Base-by-base conservation (phyloP, 192 early-diverging fungal genomes). In the Coemansia sp. region DNA sequence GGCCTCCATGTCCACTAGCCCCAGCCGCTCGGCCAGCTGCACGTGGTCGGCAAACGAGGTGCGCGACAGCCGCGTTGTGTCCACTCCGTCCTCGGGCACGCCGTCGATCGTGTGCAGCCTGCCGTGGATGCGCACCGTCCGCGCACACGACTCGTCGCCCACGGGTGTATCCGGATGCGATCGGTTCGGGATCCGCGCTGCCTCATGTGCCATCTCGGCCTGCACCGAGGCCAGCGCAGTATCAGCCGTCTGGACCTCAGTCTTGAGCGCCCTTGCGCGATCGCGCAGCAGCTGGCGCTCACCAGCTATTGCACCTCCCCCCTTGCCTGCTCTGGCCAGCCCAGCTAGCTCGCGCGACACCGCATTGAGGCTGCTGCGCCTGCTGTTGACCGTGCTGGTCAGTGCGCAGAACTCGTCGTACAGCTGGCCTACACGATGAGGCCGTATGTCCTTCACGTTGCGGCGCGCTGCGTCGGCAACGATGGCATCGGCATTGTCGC, bases 1-100 rank as follows among this genome's bases (percentile, higher is more conserved):
- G 22, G 91, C 84, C 40, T 91, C 85, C 65, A 94, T 88, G 68
- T 97, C 91, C 8, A 91, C 77, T 52, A 95, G 71, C 27, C 88
- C 91, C 64, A 90, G 81, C 4, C 68, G 25, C 45, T 72, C 62
- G n/a, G 84, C 83, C 37, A 97, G 56, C 5, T 87, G 75, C 14
- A 92, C 69, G 76, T 97, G 95, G 62, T 91, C 87, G 50, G 59
- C 61, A 25, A 88, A 65, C 36, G 68, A 58, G 2, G 29, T 57
- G 14, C 65, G 52, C 5, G 71, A 72, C 7, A 52, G 44, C 9
- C 7, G 19, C 13, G 31, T 20, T 19, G 28, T 41, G 61, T 64
- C 40, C 30, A 10, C 20, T 55, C 50, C 54, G 61, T 70, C 59
- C 53, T 57, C 41, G 33, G 65, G 76, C 38, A 62, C 50, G 34